Base-by-base conservation (phyloP, 345 rosid genomes). In the Mangifera indica region DNA sequence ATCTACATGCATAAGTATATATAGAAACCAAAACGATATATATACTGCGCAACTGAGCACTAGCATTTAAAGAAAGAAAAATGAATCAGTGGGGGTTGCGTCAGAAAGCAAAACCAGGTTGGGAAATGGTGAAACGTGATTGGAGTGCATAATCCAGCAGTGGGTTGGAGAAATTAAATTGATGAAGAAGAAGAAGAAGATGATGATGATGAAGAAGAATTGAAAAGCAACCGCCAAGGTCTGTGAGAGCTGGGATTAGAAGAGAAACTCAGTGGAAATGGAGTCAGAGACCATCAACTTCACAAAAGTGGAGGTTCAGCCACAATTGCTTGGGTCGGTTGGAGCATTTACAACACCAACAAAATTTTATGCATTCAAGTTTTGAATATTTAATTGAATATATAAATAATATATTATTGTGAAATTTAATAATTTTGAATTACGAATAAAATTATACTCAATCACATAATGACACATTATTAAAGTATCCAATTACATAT, bases 271-370 rank as follows among this genome's bases (percentile, higher is more conserved):
- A 29, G 53, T 49, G 71, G 65, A 26, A 63, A 37, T 58, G 1
- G 71, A 73, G 76, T 73, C 76, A 73, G 71, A 73, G 29, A 3
- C 55, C 76, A 73, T 57, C 69, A 22, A 53, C 46, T 54, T 3
- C 37, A 21, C 58, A 34, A 11, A 51, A 71, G 74, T 71, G 74
- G 74, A 71, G 22, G 45, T 49, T 14, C 64, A 70, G 21, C 17
- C 58, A 22, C 60, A 56, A 46, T 37, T 37, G 42, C 42, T 5
- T 65, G 44, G 56, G 60, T 34, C 53, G 48, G 60, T 67, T 21
- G 20, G 46, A 32, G 7, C 5, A 54, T 34, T 55, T 53, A n/a
- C n/a, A n/a, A n/a, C n/a, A n/a, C n/a, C n/a, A n/a, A n/a, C n/a
- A n/a, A n/a, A n/a, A n/a, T n/a, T n/a, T n/a, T n/a, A n/a, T n/a